Percentiles rank a stretch among this genome's conserved stretches.
Evolutionary conservation across 2,329 filamentous ascomycete genomes (phyloP).

Genomic region (Tolypocladium album): DNA sequence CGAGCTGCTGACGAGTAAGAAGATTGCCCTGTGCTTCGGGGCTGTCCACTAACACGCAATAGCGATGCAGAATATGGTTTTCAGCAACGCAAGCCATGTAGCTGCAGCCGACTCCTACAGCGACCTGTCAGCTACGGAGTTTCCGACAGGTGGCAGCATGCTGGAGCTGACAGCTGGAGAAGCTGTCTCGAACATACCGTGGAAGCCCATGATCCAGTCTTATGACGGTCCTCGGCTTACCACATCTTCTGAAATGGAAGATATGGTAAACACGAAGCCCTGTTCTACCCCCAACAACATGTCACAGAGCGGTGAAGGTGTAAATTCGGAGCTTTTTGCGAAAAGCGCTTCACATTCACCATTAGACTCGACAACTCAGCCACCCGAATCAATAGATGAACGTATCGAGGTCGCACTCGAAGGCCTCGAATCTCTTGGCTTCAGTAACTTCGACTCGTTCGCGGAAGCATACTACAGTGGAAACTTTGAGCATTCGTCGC

Average conservation of each 20-base stretch:
- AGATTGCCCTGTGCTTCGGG: neutral
- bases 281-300: neutral
- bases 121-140: neutral
- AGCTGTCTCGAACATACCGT: neutral
- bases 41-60: neutral
- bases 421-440: neutral
- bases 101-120: neutral
- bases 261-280: neutral
- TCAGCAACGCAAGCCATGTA: neutral
- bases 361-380: neutral
- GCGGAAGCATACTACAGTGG: neutral
- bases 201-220: neutral
- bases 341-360: neutral
- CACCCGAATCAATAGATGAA: neutral
- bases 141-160: neutral
- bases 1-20: neutral
- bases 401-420: neutral
- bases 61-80: neutral
- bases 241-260: neutral
- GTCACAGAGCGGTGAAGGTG: neutral
- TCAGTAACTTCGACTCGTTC: neutral
- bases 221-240: neutral
- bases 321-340: neutral
- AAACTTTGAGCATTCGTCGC: neutral
- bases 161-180: neutral